phyloP scores from a whole-genome alignment of 179 eudicot species.

The Sideroxylon spinosum region DNA sequence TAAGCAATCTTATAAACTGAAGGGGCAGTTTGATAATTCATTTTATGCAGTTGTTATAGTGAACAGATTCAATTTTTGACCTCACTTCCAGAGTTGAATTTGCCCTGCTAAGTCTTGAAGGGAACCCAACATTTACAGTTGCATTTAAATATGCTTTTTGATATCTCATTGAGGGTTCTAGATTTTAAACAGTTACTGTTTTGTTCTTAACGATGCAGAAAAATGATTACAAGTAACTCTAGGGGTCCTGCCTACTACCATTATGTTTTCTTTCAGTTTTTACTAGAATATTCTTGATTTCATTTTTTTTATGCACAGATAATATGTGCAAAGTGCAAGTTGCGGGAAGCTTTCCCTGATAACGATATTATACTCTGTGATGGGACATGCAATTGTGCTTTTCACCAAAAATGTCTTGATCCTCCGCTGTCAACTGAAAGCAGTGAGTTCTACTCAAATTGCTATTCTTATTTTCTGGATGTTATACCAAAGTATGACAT shows the following conservation, averaged over 20 bases:
- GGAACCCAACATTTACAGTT: background rate
- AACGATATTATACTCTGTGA: conserved; percentile 96
- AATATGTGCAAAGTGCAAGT: conserved; percentile 78
- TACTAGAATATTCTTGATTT: conserved; percentile 4
- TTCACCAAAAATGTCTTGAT: conserved; percentile 91
- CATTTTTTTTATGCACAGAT: conserved; percentile 46
- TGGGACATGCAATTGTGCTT: conserved; percentile 92
- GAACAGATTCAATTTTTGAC: background rate
- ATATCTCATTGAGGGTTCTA: background rate
- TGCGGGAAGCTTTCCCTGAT: conserved; percentile 77
- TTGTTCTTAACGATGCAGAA: background rate
- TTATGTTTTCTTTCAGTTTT: background rate
- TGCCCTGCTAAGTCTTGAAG: background rate
- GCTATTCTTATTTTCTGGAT: background rate
- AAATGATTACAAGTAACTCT: background rate
- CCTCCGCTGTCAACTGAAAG: conserved; percentile 88
- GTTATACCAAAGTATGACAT: background rate
- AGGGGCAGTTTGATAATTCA: conserved; percentile 7
- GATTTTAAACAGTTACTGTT: background rate
- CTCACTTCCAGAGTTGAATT: conserved; percentile 1
- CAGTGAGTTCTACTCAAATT: conserved; percentile 47
- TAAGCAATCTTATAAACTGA: background rate
- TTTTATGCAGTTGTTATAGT: background rate
- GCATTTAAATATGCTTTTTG: background rate
- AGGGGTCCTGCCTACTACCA: background rate